Evolutionary conservation across 306 rosid species (phyloP), one percentile per base, ranked within the genome.

Genomic region (Pyrus betulifolia): DNA sequence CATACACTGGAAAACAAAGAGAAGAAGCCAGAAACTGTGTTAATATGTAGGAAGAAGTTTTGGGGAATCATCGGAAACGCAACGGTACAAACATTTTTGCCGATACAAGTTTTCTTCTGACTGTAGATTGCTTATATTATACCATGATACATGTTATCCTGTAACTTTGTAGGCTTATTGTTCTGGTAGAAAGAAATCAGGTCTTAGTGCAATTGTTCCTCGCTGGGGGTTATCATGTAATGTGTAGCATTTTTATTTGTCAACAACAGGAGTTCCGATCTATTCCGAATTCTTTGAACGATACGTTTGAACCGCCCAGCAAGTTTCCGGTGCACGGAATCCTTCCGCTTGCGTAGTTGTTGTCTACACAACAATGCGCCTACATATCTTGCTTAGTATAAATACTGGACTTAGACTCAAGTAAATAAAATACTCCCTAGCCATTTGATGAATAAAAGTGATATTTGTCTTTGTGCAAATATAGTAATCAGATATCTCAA

Each of bases 41-140:
- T 95, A 74, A 76, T 90, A 52, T 92, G 96, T 75, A 87, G 97
- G 83, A 95, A 95, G 90, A 90, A 81, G 86, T 95, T 95, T 79
- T 95, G 98, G 98, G 97, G 96, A 61, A 84, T 89, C 25, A 58
- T 81, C 67, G 84, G 85, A 88, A 78, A 67, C 46, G 51, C 7
- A 22, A 4, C 68, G 17, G 49, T 46, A 60, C 31, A 59, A 2
- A 5, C 35, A 55, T 57, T 52, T 23, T 57, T 64, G 64, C 74
- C 45, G 35, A 38, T 31, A 6, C 4, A 58, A 45, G 23, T 33
- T 22, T 31, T 51, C 62, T 58, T 69, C 30, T 27, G 52, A 51
- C 22, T 77, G 82, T 68, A 38, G 33, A 42, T 59, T 59, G 49
- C 23, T n/a, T 15, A 7, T 35, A 1, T 35, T 10, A 9, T 44